A percentile compares a stretch with the other conserved stretches of the same genome.
phyloP scores from a whole-genome alignment of 495 filamentous ascomycete genomes.

The Penicillium longicatenatum region DNA sequence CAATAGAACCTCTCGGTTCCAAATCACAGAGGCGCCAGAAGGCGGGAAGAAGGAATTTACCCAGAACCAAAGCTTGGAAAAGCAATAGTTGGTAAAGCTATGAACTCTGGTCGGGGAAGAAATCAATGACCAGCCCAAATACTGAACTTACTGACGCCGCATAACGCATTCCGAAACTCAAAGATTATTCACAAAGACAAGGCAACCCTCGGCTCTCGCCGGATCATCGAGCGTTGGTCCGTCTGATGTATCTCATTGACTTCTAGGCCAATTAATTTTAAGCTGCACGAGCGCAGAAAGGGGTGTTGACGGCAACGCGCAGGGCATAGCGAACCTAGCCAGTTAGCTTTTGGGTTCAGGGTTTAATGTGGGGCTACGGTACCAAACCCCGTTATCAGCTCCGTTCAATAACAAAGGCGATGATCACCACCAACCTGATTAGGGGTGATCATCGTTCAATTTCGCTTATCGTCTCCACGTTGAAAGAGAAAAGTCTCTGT shows the following conservation, averaged over 20 bases:
- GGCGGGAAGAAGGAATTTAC: background rate
- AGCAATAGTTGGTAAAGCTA: background rate
- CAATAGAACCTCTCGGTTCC: background rate
- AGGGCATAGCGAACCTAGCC: background rate
- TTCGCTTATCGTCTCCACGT: background rate
- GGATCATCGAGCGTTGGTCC: background rate
- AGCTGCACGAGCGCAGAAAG: background rate
- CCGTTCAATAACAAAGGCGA: background rate
- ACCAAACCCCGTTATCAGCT: background rate
- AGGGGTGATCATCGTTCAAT: background rate
- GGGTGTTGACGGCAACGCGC: background rate
- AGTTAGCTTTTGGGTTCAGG: background rate
- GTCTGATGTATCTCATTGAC: background rate
- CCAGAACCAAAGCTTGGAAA: background rate
- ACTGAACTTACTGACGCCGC: background rate
- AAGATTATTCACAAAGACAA: background rate
- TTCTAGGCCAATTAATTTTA: background rate
- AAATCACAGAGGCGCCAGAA: background rate
- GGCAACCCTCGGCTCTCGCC: background rate
- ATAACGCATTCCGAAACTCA: background rate
- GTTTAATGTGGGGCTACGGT: background rate
- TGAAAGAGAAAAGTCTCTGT: background rate
- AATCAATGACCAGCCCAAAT: background rate
- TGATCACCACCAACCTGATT: background rate
- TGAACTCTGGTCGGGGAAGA: background rate